Evolutionary conservation across 768 basidiomycete genomes (phyloP).

Genomic region (Tricholoma saponaceum): DNA sequence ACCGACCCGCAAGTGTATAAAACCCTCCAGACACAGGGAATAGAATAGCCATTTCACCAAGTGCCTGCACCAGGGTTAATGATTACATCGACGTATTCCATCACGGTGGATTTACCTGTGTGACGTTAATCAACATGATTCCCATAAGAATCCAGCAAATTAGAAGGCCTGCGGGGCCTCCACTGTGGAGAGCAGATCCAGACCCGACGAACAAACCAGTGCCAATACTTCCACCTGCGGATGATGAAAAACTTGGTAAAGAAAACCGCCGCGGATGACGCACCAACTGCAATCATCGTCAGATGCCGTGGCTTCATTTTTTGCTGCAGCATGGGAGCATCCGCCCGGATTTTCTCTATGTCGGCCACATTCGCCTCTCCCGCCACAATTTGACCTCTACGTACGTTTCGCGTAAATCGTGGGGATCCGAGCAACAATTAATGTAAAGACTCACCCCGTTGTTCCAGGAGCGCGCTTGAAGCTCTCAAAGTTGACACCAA

Average conservation of each 20-base stretch:
- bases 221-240: conserved; percentile 42
- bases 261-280: conserved; percentile 9
- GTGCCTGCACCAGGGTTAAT: conserved; percentile 25
- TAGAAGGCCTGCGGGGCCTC: conserved; percentile 41
- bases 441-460: conserved; percentile 32
- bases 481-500: conserved; percentile 37
- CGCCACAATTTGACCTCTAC: conserved; percentile 34
- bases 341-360: conserved; percentile 31
- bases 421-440: background rate
- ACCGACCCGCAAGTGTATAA: conserved; percentile 42
- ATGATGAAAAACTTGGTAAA: background rate
- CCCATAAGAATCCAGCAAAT: conserved; percentile 44
- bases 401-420: background rate
- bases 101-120: conserved; percentile 29
- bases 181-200: conserved; percentile 32
- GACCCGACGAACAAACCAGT: conserved; percentile 48
- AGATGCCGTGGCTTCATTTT: conserved; percentile 47
- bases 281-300: conserved; percentile 46
- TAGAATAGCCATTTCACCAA: conserved; percentile 47
- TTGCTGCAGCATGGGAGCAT: conserved; percentile 42
- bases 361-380: conserved; percentile 32
- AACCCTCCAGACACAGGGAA: conserved; percentile 48
- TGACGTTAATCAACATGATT: conserved; percentile 45
- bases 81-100: background rate
- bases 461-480: conserved; percentile 45